These are phyloP conservation scores for Dendrobium officinale DNA, from an alignment of 106 monocot genomes.

Conservation along the genomic window DNA sequence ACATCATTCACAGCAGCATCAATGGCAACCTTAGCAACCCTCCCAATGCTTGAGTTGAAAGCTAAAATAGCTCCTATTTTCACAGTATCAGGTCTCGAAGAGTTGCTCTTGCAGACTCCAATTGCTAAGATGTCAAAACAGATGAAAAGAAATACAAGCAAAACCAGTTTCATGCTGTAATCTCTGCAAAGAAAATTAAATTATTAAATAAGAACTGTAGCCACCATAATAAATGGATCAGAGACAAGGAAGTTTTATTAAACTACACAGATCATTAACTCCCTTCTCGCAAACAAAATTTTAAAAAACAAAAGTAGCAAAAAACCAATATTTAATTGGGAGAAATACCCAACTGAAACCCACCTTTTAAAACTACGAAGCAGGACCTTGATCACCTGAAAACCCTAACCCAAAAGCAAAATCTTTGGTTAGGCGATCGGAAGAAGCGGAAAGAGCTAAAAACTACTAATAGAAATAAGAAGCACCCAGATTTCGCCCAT, in stretches of 20 bases:
- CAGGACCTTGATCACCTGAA: not conserved
- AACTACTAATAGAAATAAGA: too few species aligned
- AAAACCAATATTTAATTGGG: not conserved
- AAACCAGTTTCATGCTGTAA: conserved; percentile 16
- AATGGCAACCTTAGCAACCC: conserved; percentile 65
- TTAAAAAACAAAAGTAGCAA: not conserved
- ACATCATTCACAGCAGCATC: conserved; percentile 65
- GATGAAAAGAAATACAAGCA: conserved; percentile 15
- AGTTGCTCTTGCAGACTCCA: conserved; percentile 14
- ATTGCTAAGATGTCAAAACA: not conserved
- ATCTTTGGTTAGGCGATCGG: not conserved
- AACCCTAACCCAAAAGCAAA: not conserved
- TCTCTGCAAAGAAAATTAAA: not conserved
- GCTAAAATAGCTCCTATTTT: conserved; percentile 70
- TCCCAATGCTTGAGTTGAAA: conserved; percentile 73
- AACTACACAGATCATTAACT: not conserved
- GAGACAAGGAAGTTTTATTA: not conserved
- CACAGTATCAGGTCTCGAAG: conserved; percentile 50
- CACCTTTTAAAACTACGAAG: not conserved
- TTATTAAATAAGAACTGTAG: not conserved
- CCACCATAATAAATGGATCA: not conserved
- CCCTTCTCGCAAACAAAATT: too few species aligned
- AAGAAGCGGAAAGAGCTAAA: not conserved
- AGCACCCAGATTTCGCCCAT: too few species aligned
- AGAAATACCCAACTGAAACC: not conserved